Conservation (phyloP, 352 stramenopile genomes). For the Globisporangium barbulae region DNA sequence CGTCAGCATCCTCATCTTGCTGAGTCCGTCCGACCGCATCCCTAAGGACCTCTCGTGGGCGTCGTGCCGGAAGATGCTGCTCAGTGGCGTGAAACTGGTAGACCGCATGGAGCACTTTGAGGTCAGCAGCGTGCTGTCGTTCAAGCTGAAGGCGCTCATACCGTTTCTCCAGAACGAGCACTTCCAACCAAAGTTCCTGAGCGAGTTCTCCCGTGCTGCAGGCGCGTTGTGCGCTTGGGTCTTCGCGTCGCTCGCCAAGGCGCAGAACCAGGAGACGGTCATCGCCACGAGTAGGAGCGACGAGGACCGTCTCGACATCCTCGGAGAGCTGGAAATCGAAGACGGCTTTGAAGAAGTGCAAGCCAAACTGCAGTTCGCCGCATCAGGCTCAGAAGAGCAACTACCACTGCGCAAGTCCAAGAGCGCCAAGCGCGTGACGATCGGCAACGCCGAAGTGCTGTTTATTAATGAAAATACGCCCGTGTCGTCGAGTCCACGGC, state of each 20-base stretch:
- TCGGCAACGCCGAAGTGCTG: slow-evolving; percentile 58
- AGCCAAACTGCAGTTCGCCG: slow-evolving; percentile 12
- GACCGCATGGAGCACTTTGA: slow-evolving; percentile 40
- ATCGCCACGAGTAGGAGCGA: slow-evolving; percentile 28
- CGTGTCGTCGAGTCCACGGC: slow-evolving; percentile 24
- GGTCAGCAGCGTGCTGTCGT: slow-evolving; percentile 38
- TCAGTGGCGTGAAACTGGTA: slow-evolving; percentile 42
- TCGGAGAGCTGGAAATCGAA: slow-evolving; percentile 58
- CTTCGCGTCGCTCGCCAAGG: slow-evolving; percentile 33
- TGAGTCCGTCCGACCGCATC: slow-evolving; percentile 65
- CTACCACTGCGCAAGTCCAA: slow-evolving; percentile 19
- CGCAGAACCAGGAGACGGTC: slow-evolving; percentile 31
- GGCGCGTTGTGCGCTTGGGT: slow-evolving; percentile 69
- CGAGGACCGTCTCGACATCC: slow-evolving; percentile 44
- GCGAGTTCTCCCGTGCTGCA: slow-evolving; percentile 42
- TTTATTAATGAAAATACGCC: slow-evolving; percentile 76
- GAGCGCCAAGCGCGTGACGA: slow-evolving; percentile 52
- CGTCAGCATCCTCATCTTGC: slow-evolving; percentile 63
- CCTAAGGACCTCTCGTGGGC: slow-evolving; percentile 70
- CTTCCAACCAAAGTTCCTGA: slow-evolving; percentile 62
- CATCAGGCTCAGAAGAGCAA: slow-evolving; percentile 5
- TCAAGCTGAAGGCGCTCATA: slow-evolving; percentile 73
- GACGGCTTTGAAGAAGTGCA: slow-evolving; percentile 27
- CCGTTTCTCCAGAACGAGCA: slow-evolving; percentile 74
- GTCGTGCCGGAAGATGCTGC: slow-evolving; percentile 65